phyloP scores from a whole-genome alignment of 305 asterid species.

The Fraxinus sp. region DNA sequence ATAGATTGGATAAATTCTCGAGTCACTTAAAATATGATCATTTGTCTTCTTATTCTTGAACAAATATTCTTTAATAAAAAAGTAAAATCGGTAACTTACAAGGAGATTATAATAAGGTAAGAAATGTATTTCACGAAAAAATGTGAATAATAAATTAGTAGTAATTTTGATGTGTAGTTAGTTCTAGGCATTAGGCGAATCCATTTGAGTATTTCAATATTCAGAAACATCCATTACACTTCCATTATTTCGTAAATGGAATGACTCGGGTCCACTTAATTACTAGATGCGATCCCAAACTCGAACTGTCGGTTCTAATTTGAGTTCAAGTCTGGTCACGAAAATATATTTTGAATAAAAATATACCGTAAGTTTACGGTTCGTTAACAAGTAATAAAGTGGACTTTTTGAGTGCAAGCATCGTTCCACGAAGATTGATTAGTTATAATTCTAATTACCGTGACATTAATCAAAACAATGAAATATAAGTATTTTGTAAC shows the following conservation, averaged over 20 bases:
- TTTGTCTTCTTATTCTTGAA: not conserved
- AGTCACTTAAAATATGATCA: not conserved
- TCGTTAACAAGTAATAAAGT: too few relatives aligned
- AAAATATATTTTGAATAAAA: too few relatives aligned
- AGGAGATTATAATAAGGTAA: not conserved
- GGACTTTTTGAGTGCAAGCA: too few relatives aligned
- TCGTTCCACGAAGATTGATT: too few relatives aligned
- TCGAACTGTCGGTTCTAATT: not conserved
- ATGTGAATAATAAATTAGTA: not conserved
- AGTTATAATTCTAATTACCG: too few relatives aligned
- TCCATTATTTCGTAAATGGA: not conserved
- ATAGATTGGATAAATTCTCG: not conserved
- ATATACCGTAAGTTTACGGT: too few relatives aligned
- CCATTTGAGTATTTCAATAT: not conserved
- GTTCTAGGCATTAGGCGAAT: not conserved
- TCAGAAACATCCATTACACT: not conserved
- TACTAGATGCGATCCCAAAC: not conserved
- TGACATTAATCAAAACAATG: too few relatives aligned
- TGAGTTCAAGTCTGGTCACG: not conserved
- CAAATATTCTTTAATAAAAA: not conserved
- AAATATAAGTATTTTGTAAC: too few relatives aligned
- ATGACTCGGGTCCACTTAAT: not conserved
- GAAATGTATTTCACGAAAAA: not conserved
- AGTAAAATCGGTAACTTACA: not conserved
- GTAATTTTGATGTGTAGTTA: too few relatives aligned